phyloP scores from a whole-genome alignment of 306 rosid genomes.

The Cicer chorassanicum region DNA sequence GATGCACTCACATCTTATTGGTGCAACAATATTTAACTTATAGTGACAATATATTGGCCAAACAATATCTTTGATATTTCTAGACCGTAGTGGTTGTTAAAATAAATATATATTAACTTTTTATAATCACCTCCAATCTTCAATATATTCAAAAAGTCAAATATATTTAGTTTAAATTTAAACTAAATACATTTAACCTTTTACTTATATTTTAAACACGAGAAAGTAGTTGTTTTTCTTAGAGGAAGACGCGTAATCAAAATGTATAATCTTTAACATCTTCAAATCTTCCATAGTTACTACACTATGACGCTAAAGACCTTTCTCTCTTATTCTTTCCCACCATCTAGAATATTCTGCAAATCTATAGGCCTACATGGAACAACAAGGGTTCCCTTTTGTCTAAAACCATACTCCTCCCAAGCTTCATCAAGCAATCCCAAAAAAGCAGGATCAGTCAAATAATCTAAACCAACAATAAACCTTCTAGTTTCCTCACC shows the following conservation, averaged over 20 bases:
- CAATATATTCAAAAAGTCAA: too few relatives aligned
- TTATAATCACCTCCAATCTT: too few relatives aligned
- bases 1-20: too few relatives aligned
- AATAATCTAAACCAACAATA: slow-evolving; percentile 54
- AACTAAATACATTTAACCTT: too few relatives aligned
- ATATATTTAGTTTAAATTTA: too few relatives aligned
- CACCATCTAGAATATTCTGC: slow-evolving; percentile 55
- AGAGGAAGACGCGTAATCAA: fast-evolving
- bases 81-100: not conserved
- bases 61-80: not conserved
- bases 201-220: too few relatives aligned
- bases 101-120: too few relatives aligned
- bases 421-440: slow-evolving; percentile 61
- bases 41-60: not conserved
- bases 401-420: slow-evolving; percentile 69
- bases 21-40: too few relatives aligned
- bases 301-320: too few relatives aligned
- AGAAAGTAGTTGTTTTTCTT: too few relatives aligned
- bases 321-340: not conserved
- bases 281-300: too few relatives aligned
- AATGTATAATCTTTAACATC: too few relatives aligned
- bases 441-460: slow-evolving; percentile 63
- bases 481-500: slow-evolving; percentile 65
- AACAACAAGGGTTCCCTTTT: slow-evolving; percentile 69
- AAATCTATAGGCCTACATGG: slow-evolving; percentile 67